Evolutionary conservation across 2,329 filamentous ascomycete species (phyloP).

Genomic region (Delphinella strobiligena): DNA sequence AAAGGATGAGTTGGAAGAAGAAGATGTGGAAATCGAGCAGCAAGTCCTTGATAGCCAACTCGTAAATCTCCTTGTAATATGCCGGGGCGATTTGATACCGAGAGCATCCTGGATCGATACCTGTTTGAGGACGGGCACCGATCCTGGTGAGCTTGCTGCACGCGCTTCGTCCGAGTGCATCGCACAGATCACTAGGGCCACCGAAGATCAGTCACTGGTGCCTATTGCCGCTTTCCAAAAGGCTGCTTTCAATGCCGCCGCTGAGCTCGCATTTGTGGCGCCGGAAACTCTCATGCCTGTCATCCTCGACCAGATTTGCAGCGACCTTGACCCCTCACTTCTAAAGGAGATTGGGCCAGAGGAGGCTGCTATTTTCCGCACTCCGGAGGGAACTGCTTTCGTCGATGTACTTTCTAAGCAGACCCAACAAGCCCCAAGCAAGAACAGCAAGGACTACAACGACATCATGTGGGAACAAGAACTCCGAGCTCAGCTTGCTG

Average conservation of each 20-base stretch:
- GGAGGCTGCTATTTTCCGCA: slow-evolving; percentile 86
- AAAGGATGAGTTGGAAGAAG: slow-evolving; percentile 36
- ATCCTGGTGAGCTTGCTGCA: slow-evolving; percentile 67
- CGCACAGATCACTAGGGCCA: slow-evolving; percentile 48
- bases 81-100: slow-evolving; percentile 65
- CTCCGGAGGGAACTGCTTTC: slow-evolving; percentile 76
- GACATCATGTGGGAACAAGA: slow-evolving; percentile 97
- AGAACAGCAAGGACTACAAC: slow-evolving; percentile 90
- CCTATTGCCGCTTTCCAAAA: slow-evolving; percentile 40
- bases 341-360: slow-evolving; percentile 66
- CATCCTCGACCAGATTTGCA: slow-evolving; percentile 60
- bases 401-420: slow-evolving; percentile 87
- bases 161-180: slow-evolving; percentile 54
- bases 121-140: slow-evolving; percentile 65
- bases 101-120: slow-evolving; percentile 78
- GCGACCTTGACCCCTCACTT: slow-evolving; percentile 60
- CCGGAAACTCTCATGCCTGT: slow-evolving; percentile 68
- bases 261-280: slow-evolving; percentile 86
- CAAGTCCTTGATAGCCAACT: slow-evolving; percentile 55
- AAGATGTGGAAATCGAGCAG: slow-evolving; percentile 32
- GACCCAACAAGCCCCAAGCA: slow-evolving; percentile 58
- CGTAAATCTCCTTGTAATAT: slow-evolving; percentile 64
- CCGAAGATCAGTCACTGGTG: slow-evolving; percentile 21
- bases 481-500: slow-evolving; percentile 70
- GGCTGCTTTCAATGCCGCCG: slow-evolving; percentile 74